These are phyloP conservation scores for Sclerotinia subarctica DNA, from an alignment of 2,329 filamentous ascomycete species.

Conservation along the genomic window DNA sequence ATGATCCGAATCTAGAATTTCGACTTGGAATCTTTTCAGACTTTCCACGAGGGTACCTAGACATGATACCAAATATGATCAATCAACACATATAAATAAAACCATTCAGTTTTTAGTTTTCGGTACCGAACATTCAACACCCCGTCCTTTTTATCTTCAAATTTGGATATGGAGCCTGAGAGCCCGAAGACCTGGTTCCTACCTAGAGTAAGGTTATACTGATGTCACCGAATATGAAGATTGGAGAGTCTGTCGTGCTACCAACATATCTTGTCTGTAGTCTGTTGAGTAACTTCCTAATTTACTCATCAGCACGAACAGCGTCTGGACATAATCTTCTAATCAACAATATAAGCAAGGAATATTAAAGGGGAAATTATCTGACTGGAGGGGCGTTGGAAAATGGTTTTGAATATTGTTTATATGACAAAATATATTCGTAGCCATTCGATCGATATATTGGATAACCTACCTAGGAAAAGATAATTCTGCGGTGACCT, in stretches of 20 bases:
- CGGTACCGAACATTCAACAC: neutral
- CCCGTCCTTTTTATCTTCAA: neutral
- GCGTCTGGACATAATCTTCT: neutral
- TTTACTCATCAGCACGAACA: neutral
- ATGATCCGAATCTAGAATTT: neutral
- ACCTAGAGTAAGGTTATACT: neutral
- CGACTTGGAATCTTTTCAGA: neutral
- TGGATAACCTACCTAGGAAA: too few species aligned
- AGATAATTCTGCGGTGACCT: too few species aligned
- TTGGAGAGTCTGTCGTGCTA: neutral
- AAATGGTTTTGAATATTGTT: too few species aligned
- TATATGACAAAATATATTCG: too few species aligned
- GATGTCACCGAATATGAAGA: neutral
- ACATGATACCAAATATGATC: neutral
- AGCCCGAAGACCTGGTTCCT: conserved; percentile 7
- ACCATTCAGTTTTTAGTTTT: too few species aligned
- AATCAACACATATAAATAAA: too few species aligned
- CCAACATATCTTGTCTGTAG: neutral
- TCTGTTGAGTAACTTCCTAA: neutral
- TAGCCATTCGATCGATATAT: too few species aligned
- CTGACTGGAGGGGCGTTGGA: too few species aligned
- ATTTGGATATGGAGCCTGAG: neutral
- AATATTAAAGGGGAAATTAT: too few species aligned
- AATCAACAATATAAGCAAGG: neutral
- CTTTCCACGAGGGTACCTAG: neutral